Evolutionary conservation across 2,329 filamentous ascomycete genomes (phyloP).

Genomic region (Catunica adiposa): DNA sequence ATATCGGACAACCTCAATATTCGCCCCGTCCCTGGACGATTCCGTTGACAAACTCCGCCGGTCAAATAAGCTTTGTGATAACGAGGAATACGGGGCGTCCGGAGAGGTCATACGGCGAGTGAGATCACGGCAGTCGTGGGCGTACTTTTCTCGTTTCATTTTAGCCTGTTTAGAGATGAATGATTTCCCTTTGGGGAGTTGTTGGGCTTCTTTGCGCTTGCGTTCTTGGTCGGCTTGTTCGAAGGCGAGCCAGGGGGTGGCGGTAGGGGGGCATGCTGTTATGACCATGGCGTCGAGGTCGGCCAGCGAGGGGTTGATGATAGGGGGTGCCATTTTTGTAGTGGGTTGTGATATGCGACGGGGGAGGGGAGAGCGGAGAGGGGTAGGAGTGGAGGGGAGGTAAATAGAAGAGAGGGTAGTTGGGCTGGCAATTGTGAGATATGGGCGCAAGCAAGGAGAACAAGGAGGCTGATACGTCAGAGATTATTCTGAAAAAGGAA

Average conservation of each 20-base stretch:
- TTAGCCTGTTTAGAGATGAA: slow-evolving; percentile 15
- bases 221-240: slow-evolving; percentile 19
- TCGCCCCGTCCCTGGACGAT: slow-evolving; percentile 21
- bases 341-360: neutral
- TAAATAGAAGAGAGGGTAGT: no score
- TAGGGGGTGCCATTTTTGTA: slow-evolving; percentile 9
- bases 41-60: slow-evolving; percentile 19
- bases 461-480: no score
- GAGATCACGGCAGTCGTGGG: slow-evolving; percentile 24
- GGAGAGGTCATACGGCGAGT: slow-evolving; percentile 23
- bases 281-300: slow-evolving; percentile 19
- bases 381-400: no score
- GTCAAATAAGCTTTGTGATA: slow-evolving; percentile 21
- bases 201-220: slow-evolving; percentile 17
- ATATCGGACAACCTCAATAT: slow-evolving; percentile 25
- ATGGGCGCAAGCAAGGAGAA: no score
- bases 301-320: slow-evolving; percentile 10
- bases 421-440: no score
- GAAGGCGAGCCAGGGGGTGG: slow-evolving; percentile 26
- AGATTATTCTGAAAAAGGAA: no score
- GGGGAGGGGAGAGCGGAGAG: no score
- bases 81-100: slow-evolving; percentile 22
- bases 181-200: slow-evolving; percentile 19
- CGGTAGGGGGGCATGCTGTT: slow-evolving; percentile 22
- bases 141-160: slow-evolving; percentile 25